Conservation (phyloP, 768 basidiomycete species). For the Pleurotus cornucopiae region DNA sequence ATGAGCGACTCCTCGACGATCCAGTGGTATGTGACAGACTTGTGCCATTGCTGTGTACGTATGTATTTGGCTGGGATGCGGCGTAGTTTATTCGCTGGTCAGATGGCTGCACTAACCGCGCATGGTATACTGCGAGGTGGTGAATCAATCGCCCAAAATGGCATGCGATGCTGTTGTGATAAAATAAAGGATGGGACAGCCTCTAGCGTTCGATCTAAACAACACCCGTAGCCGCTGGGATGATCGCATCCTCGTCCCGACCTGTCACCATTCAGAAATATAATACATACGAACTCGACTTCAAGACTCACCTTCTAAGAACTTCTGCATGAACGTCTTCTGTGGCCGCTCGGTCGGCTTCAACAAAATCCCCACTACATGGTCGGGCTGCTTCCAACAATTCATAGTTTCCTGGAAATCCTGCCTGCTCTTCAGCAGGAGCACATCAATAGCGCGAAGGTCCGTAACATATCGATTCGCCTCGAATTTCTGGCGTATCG, state of each 20-base stretch:
- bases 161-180: no score
- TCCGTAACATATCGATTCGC: conserved; percentile 80
- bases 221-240: conserved; percentile 65
- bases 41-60: no score
- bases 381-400: conserved; percentile 86
- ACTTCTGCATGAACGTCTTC: conserved; percentile 77
- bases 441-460: conserved; percentile 75
- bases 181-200: no score
- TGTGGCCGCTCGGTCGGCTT: conserved; percentile 37
- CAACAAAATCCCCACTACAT: conserved; percentile 69
- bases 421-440: conserved; percentile 78
- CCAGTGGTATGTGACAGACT: no score
- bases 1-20: no score
- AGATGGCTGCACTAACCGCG: no score
- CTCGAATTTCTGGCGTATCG: conserved; percentile 86
- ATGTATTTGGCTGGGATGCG: no score
- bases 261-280: conserved; percentile 34
- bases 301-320: conserved; percentile 65
- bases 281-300: not conserved
- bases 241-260: conserved; percentile 67
- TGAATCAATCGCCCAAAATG: no score
- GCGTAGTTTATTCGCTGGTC: no score
- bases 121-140: no score
- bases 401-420: conserved; percentile 96
- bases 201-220: conserved; percentile 11